Evolutionary conservation across 192 early-diverging fungal genomes (phyloP), one percentile per base, ranked within the genome.

Genomic region (Backusella mclennaniae): DNA sequence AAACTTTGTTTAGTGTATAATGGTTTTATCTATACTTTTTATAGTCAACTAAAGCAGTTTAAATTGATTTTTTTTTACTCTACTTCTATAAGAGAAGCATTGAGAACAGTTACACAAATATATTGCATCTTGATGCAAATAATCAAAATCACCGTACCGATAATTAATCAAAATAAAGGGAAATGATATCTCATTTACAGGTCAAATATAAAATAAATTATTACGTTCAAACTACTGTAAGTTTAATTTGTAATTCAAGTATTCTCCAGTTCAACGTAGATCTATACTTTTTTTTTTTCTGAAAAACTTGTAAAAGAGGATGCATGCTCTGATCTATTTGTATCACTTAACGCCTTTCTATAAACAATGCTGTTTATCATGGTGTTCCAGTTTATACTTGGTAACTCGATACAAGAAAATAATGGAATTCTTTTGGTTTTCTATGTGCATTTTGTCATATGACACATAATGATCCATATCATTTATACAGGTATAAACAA

Each of bases 61-160:
- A 29, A 63, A 63, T 63, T 11, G 56, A 26, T 52, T 73, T 59
- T 56, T 73, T 73, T 59, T 33, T 33, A 33, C 8, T 73, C 31
- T 73, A 29, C 31, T 73, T 52, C 17, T 49, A 42, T 12, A 35
- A 63, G 26, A 12, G 3, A 63, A 29, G 23, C 9, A 29, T 29
- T 63, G 9, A 63, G 21, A 63, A 63, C 8, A 29, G 11, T 29
- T 63, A 29, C 9, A 63, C 9, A 29, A 29, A 29, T 12, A 29
- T 1, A 11, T 9, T 29, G 26, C 56, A 29, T 63, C 56, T 29
- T 56, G 26, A 63, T 29, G 26, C 21, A 63, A 63, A 63, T 11
- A 29, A 63, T 29, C 9, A 23, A 63, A 63, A 63, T 2, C 56
- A 26, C 29, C 56, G 56, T 63, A 63, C 56, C 56, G 56, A 63